Evolutionary conservation across 1,139 yeast genomes (phyloP), one percentile per base, ranked within the genome.

Genomic region (Protomyces pachydermus): DNA sequence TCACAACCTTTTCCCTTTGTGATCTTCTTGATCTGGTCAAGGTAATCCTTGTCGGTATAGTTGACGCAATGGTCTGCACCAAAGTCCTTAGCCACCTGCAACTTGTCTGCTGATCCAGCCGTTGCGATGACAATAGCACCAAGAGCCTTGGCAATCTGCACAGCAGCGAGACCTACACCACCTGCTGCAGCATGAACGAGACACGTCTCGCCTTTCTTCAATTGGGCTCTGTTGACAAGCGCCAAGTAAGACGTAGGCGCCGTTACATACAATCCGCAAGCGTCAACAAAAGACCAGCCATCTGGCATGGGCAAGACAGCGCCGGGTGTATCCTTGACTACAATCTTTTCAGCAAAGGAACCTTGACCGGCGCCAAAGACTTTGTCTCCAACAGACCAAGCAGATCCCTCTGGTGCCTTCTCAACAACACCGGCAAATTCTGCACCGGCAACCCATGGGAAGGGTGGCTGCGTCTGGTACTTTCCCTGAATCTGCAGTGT

Each of bases 221-320:
- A 75, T 8, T 83, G 81, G 69, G 80, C 83, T 71, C 74, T 79
- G 9, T 83, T 83, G 0, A 84, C 81, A 67, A 81, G 74, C 0
- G 80, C 80, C 1, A 82, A 78, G 68, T 81, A 61, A 50, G 50
- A 28, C 5, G 65, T 61, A 50, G 65, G 65, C 23, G 61, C 65
- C 14, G 65, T 61, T 12, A 61, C 56, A 38, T 55, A 61, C 42
- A 61, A 53, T 2, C 65, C 65, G 23, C 58, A 55, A 23, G 65
- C 65, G 28, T 61, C 65, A 14, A 51, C 65, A 28, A 61, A 61
- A 6, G 53, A 37, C 65, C 65, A 61, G 37, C 28, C 65, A 5
- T 14, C 53, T 4, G 65, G 65, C 16, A 61, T 28, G 12, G 65
- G 65, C 46, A 61, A 46, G 28, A 61, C 18, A n/a, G 61, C 52